Evolutionary conservation across 176 grass and related monocot species (phyloP), one percentile per base, ranked within the genome.

Genomic region (Sorghum bicolor): DNA sequence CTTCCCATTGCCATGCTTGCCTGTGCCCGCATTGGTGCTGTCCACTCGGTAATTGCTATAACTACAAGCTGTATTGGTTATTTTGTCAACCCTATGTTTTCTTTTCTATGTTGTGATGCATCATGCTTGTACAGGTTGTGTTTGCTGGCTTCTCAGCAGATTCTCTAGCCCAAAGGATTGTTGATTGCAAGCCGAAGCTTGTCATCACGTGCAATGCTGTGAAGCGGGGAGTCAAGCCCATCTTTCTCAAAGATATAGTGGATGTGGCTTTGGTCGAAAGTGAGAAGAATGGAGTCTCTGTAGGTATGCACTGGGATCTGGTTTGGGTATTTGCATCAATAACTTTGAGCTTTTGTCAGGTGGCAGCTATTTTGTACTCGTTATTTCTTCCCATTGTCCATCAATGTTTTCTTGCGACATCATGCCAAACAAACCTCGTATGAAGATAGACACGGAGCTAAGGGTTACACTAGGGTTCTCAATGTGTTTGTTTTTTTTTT

Each of bases 201-300:
- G 92, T 97, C 64, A 87, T 97, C 75, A 93, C 95, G 14, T 97
- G 95, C 84, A 97, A 97, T 92, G 92, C 95, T 26, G 92, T 97
- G 12, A 91, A 75, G 74, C 92, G 95, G 20, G 95, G 90, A 62
- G 13, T 77, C 81, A 97, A 97, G 69, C 34, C 83, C 47, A 93
- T 97, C 63, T 19, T 84, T 89, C 88, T 97, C 30, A 97, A 97
- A 89, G 90, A 97, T 48, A 94, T 94, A 78, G 95, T 97, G 29
- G 92, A 97, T 61, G 60, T 75, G 61, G 92, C 92, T 83, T 79
- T 97, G 37, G 33, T 74, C 61, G 92, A 97, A 88, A 91, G 90
- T 78, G 81, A 83, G 37, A 91, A 87, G 70, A 82, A 92, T 66
- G 90, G 92, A 80, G 91, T 91, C 30, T 48, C 86, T 63, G 90